Evolutionary conservation across 2,329 filamentous ascomycete genomes (phyloP).

Genomic region (Aspergillus eucalypticola): DNA sequence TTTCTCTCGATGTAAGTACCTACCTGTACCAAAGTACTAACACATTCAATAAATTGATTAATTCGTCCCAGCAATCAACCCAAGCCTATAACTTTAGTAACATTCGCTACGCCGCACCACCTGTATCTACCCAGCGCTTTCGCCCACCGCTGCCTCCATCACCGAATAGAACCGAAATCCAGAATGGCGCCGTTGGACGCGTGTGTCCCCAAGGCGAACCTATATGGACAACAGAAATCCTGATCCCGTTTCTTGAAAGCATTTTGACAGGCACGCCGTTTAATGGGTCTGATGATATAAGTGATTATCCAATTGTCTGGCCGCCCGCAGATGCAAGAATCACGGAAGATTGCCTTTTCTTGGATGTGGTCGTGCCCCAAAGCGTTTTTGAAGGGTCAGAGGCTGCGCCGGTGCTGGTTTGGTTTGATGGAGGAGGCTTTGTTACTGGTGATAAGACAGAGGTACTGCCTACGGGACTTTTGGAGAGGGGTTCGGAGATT

Average conservation of each 20-base stretch:
- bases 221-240: conserved; percentile 44
- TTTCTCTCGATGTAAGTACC: conserved; percentile 21
- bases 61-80: conserved; percentile 30
- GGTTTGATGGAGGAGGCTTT: conserved; percentile 28
- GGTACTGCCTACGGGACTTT: conserved; percentile 41
- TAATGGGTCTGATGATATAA: conserved; percentile 23
- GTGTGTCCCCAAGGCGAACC: conserved; percentile 50
- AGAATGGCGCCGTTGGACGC: conserved; percentile 45
- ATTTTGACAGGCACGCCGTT: conserved; percentile 17
- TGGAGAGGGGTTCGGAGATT: conserved; percentile 43
- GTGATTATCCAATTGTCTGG: conserved; percentile 21
- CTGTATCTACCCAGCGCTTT: conserved; percentile 54
- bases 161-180: conserved; percentile 47
- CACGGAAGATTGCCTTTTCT: conserved; percentile 41
- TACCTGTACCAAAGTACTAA: conserved; percentile 14
- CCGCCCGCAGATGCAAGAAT: conserved; percentile 26
- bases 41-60: not conserved
- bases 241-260: conserved; percentile 22
- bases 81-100: conserved; percentile 58
- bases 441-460: conserved; percentile 23
- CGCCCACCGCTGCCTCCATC: conserved; percentile 48
- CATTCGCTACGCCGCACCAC: conserved; percentile 58
- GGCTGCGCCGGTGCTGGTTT: conserved; percentile 39
- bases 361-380: conserved; percentile 40
- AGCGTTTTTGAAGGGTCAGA: conserved; percentile 31